Evolutionary conservation across 306 rosid genomes (phyloP).

Genomic region (Sicyos baderoa): DNA sequence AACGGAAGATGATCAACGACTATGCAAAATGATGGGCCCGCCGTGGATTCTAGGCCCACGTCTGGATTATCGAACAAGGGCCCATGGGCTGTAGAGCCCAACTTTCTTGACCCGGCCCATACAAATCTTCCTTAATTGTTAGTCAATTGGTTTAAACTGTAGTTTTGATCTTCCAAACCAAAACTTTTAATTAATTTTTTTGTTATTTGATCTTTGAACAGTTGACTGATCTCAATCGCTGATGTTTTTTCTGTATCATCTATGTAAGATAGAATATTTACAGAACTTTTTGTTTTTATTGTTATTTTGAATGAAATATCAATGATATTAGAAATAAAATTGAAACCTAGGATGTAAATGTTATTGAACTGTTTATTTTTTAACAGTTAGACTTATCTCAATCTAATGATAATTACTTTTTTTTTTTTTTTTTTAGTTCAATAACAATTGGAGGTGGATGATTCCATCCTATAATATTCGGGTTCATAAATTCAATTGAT

Average conservation of each 20-base stretch:
- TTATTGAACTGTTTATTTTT: too few relatives aligned
- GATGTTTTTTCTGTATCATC: not conserved
- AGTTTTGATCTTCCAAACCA: not conserved
- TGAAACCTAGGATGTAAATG: too few relatives aligned
- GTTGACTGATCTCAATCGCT: not conserved
- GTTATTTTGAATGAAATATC: not conserved
- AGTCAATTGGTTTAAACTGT: not conserved
- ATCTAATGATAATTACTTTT: too few relatives aligned
- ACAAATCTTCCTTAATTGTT: not conserved
- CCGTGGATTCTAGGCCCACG: not conserved
- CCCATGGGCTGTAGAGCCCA: not conserved
- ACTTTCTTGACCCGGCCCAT: constrained; percentile 6
- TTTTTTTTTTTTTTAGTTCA: too few relatives aligned
- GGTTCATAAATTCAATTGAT: too few relatives aligned
- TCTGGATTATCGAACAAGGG: not conserved
- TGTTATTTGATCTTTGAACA: not conserved
- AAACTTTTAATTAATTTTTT: not conserved
- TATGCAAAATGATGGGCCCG: constrained; percentile 7
- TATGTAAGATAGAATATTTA: not conserved
- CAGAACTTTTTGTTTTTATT: not conserved
- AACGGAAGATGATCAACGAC: not conserved
- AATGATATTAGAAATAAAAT: too few relatives aligned
- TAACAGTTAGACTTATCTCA: too few relatives aligned
- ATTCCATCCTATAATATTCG: too few relatives aligned
- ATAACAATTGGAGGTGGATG: too few relatives aligned